Conservation (phyloP, 306 rosid species). For the Cucumis cinereus region DNA sequence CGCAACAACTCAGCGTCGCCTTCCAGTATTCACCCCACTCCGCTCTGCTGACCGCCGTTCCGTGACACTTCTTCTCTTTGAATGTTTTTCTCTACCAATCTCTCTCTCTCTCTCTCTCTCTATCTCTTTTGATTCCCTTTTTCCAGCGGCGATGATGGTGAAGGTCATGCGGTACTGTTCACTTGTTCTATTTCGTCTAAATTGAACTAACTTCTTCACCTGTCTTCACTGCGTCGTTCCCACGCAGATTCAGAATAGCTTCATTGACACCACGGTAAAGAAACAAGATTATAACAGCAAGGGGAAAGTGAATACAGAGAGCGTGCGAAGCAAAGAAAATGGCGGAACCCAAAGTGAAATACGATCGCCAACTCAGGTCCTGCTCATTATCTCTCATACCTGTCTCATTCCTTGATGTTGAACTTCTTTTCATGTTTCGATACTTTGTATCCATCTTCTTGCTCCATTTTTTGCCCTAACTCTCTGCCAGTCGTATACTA, state of each 20-base stretch:
- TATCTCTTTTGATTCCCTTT: too few relatives aligned
- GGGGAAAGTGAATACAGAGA: background rate
- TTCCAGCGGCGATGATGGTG: too few relatives aligned
- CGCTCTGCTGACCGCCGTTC: too few relatives aligned
- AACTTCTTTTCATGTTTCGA: background rate
- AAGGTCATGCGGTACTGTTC: too few relatives aligned
- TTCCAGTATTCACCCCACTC: too few relatives aligned
- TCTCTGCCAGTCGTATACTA: background rate
- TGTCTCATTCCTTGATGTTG: background rate
- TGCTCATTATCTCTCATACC: background rate
- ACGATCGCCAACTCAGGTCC: constrained; percentile 12
- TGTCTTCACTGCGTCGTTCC: background rate
- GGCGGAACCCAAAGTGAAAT: constrained; percentile 11
- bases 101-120: too few relatives aligned
- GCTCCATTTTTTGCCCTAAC: background rate
- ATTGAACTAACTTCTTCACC: background rate
- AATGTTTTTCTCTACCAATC: too few relatives aligned
- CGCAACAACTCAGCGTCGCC: too few relatives aligned
- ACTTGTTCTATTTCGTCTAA: too few relatives aligned
- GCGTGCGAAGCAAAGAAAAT: constrained; percentile 6
- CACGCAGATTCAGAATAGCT: background rate
- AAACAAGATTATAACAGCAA: background rate
- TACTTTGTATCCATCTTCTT: background rate
- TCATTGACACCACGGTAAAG: background rate
- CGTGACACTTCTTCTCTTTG: too few relatives aligned